These are phyloP conservation scores for Verticillium dahliae DNA, from an alignment of 2,329 filamentous ascomycete species.

Conservation along the genomic window DNA sequence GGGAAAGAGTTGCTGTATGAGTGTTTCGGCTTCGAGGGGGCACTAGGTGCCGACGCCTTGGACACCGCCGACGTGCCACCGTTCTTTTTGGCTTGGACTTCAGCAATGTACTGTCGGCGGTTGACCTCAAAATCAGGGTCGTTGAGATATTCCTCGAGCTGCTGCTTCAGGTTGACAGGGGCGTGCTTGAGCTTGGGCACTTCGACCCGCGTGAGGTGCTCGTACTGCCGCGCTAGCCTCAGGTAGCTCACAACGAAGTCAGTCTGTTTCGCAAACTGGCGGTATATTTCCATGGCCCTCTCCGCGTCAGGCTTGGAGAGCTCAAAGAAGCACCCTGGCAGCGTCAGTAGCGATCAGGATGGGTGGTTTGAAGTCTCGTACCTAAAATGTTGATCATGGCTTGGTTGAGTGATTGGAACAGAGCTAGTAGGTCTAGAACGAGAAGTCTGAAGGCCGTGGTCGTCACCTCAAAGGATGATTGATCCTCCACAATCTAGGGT, in stretches of 20 bases:
- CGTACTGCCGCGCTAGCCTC: slow-evolving; percentile 78
- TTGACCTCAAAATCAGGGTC: slow-evolving; percentile 95
- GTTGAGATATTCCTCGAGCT: slow-evolving; percentile 89
- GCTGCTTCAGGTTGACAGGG: slow-evolving; percentile 80
- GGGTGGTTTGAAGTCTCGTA: slow-evolving; percentile 33
- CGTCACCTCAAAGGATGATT: slow-evolving; percentile 62
- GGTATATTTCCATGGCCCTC: slow-evolving; percentile 85
- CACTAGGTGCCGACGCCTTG: slow-evolving; percentile 25
- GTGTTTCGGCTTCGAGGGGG: slow-evolving; percentile 28
- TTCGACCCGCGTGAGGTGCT: slow-evolving; percentile 85
- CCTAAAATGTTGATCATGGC: slow-evolving; percentile 94
- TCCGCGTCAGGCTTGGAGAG: slow-evolving; percentile 94
- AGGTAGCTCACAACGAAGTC: slow-evolving; percentile 90
- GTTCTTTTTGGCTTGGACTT: slow-evolving; percentile 66
- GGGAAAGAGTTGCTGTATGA: slow-evolving; percentile 34
- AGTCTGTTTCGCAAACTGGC: slow-evolving; percentile 84
- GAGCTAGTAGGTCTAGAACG: slow-evolving; percentile 78
- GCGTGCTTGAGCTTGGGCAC: slow-evolving; percentile 97
- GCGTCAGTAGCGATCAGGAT: slow-evolving; percentile 1
- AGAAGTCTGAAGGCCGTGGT: slow-evolving; percentile 88
- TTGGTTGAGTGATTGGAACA: slow-evolving; percentile 95
- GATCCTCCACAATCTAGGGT: slow-evolving; percentile 61
- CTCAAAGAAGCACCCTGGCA: slow-evolving; percentile 88
- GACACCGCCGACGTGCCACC: slow-evolving; percentile 26
- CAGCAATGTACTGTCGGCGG: slow-evolving; percentile 81